Conservation (phyloP, 2,329 filamentous ascomycete genomes). For the Thyridium curvatum region DNA sequence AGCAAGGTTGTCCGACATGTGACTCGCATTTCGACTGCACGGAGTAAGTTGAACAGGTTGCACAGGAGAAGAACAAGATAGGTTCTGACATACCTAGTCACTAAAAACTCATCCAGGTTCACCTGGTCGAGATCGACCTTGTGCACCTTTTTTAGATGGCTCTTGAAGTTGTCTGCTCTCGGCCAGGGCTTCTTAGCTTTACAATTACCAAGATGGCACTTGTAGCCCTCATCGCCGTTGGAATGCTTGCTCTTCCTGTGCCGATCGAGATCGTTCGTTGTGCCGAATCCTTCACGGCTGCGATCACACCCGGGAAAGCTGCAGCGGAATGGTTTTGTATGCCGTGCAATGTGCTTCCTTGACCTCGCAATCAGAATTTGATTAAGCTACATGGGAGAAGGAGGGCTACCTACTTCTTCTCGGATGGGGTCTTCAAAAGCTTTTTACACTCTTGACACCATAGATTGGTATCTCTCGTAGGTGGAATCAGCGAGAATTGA, state of each 20-base stretch:
- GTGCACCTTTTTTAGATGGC: conserved; percentile 70
- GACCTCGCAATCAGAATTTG: conserved; percentile 11
- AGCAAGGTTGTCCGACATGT: conserved; percentile 5
- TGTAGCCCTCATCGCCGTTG: conserved; percentile 36
- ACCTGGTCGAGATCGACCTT: conserved; percentile 23
- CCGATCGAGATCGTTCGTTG: conserved; percentile 72
- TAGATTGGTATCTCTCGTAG: no score
- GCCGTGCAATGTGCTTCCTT: conserved; percentile 71
- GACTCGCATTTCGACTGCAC: conserved; percentile 1
- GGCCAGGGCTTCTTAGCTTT: conserved; percentile 68
- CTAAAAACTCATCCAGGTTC: conserved; percentile 29
- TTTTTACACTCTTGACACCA: no score
- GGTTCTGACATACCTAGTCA: no score
- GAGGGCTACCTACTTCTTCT: conserved; percentile 41
- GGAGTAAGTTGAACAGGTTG: background rate
- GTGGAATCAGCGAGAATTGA: no score
- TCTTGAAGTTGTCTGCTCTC: conserved; percentile 78
- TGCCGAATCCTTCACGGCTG: conserved; percentile 62
- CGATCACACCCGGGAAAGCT: conserved; percentile 48
- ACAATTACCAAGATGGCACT: conserved; percentile 53
- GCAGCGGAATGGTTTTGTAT: conserved; percentile 64
- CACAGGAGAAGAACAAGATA: conserved; percentile 25
- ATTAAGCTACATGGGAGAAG: background rate
- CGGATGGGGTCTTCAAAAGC: conserved; percentile 43
- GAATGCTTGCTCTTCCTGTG: conserved; percentile 69